Conservation (phyloP, 257 asterid species). For the Nemophila menziesii region DNA sequence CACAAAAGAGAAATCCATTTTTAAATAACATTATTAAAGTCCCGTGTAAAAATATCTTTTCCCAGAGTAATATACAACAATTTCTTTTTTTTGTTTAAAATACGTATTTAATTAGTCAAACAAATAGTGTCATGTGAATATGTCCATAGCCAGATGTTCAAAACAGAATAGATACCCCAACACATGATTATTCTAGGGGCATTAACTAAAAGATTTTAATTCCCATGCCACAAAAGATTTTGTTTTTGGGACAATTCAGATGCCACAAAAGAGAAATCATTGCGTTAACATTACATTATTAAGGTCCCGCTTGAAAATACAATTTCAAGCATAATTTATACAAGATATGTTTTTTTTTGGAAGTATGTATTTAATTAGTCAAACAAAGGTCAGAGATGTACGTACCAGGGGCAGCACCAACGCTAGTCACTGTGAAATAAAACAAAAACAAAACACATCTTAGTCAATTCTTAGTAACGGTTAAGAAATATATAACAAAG, state of each 20-base stretch:
- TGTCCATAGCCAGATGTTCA: neutral
- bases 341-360: no score
- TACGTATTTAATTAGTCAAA: neutral
- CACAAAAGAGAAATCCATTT: no score
- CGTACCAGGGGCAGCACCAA: slow-evolving; percentile 61
- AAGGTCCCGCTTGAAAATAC: neutral
- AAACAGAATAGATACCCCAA: neutral
- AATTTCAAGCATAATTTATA: no score
- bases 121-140: slow-evolving; percentile 7
- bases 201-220: neutral
- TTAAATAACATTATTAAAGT: neutral
- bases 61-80: no score
- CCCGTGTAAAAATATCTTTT: no score
- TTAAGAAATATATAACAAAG: neutral
- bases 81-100: no score
- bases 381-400: slow-evolving; percentile 12
- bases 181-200: neutral
- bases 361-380: neutral
- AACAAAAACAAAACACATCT: slow-evolving; percentile 2
- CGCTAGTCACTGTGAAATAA: slow-evolving; percentile 33
- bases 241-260: no score
- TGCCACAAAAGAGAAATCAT: no score
- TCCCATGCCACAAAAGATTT: neutral
- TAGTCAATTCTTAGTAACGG: neutral
- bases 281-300: neutral